These are phyloP conservation scores for Dalbergia oliveri DNA, from an alignment of 306 rosid species.

Conservation along the genomic window DNA sequence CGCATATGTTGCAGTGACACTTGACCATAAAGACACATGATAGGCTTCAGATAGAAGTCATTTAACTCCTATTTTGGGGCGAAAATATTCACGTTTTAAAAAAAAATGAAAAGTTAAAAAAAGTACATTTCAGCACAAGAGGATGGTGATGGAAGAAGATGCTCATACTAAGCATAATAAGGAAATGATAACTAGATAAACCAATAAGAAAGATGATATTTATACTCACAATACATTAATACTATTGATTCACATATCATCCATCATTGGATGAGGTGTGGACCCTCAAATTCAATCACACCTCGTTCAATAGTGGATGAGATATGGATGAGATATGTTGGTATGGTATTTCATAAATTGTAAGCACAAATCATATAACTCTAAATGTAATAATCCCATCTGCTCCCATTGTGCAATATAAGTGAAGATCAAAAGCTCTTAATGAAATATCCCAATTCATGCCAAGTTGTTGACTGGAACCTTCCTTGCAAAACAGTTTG, in stretches of 20 bases:
- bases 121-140: too few relatives aligned
- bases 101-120: not conserved
- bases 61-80: not conserved
- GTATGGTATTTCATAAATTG: too few relatives aligned
- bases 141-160: not conserved
- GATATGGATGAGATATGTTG: too few relatives aligned
- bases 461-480: slow-evolving; percentile 6
- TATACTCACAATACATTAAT: not conserved
- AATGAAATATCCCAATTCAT: not conserved
- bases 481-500: not conserved
- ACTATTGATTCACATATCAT: too few relatives aligned
- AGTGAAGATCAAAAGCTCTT: slow-evolving; percentile 8
- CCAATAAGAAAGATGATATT: too few relatives aligned
- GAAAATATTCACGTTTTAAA: not conserved
- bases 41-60: not conserved
- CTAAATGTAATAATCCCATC: not conserved
- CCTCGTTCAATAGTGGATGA: too few relatives aligned
- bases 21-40: not conserved
- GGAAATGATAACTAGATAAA: not conserved
- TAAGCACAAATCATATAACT: not conserved
- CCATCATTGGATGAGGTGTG: too few relatives aligned
- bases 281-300: too few relatives aligned
- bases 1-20: too few relatives aligned
- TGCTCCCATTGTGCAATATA: not conserved
- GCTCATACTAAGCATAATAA: not conserved